Conservation (phyloP, 163 green algal genomes). For the Scenedesmus sp. region DNA sequence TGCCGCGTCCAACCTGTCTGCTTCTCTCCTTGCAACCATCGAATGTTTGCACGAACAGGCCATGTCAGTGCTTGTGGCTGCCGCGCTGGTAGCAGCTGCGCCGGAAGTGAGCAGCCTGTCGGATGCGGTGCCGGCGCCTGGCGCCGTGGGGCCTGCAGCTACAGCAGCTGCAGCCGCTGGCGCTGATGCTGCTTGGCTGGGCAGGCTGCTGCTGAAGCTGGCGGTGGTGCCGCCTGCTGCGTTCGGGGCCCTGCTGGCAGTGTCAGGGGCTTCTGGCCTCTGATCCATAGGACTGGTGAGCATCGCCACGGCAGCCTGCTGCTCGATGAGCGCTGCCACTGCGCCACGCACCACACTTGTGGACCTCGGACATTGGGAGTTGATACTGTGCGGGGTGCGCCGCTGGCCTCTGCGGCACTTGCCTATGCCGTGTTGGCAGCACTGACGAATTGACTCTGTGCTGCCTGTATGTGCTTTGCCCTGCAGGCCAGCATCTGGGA, state of each 20-base stretch:
- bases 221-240: background rate
- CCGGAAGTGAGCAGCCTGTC: background rate
- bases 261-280: constrained; percentile 23
- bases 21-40: too few relatives aligned
- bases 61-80: background rate
- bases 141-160: background rate
- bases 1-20: too few relatives aligned
- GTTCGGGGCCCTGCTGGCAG: constrained; percentile 13
- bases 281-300: constrained; percentile 54
- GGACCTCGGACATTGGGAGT: too few relatives aligned
- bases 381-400: too few relatives aligned
- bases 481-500: constrained; percentile 55
- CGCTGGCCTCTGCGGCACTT: too few relatives aligned
- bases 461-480: background rate
- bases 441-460: background rate
- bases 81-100: background rate
- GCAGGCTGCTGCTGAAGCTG: constrained; percentile 29
- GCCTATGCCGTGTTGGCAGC: too few relatives aligned
- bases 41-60: background rate
- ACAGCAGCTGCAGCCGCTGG: constrained; percentile 11
- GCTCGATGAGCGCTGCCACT: too few relatives aligned
- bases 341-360: too few relatives aligned
- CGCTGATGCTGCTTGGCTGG: constrained; percentile 9
- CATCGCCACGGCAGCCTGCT: too few relatives aligned
- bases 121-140: background rate